Evolutionary conservation across 192 early-diverging fungal species (phyloP).

Genomic region (Backusella westeae): DNA sequence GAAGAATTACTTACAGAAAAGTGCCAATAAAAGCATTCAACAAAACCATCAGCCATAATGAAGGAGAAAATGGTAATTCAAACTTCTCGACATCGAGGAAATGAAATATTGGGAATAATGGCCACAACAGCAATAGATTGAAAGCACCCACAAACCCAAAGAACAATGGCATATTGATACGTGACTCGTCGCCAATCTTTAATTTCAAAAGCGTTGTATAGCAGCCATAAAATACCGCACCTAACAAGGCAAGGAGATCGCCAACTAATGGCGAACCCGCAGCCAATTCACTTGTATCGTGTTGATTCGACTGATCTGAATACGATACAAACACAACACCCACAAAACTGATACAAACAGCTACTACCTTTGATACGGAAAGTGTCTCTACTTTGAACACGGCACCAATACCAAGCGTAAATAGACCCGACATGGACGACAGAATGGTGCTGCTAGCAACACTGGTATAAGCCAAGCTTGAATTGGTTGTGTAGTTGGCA

Average conservation of each 20-base stretch:
- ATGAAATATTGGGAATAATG: constrained; percentile 60
- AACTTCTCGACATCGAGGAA: constrained; percentile 61
- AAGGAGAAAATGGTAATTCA: constrained; percentile 49
- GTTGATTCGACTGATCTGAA: constrained; percentile 36
- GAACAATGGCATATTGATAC: constrained; percentile 70
- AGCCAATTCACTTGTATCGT: constrained; percentile 12
- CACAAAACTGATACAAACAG: constrained; percentile 60
- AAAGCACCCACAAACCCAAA: constrained; percentile 79
- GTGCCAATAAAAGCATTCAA: constrained; percentile 79
- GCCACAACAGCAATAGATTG: constrained; percentile 68
- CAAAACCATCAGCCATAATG: constrained; percentile 60
- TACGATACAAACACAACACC: constrained; percentile 65
- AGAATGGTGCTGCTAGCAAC: constrained; percentile 77
- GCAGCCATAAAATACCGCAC: constrained; percentile 75
- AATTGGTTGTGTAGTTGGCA: constrained; percentile 73
- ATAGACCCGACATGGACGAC: constrained; percentile 72
- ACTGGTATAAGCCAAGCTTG: constrained; percentile 69
- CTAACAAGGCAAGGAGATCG: constrained; percentile 65
- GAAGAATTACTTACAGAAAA: constrained; percentile 52
- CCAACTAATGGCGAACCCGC: constrained; percentile 46
- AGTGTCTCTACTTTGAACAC: constrained; percentile 60
- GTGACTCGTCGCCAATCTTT: constrained; percentile 63
- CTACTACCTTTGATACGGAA: constrained; percentile 46
- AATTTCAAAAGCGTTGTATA: constrained; percentile 75
- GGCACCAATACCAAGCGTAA: constrained; percentile 69